A percentile compares a stretch with the other conserved stretches of the same genome.
phyloP scores from a whole-genome alignment of 345 rosid genomes.

The Ailanthus altissimus region DNA sequence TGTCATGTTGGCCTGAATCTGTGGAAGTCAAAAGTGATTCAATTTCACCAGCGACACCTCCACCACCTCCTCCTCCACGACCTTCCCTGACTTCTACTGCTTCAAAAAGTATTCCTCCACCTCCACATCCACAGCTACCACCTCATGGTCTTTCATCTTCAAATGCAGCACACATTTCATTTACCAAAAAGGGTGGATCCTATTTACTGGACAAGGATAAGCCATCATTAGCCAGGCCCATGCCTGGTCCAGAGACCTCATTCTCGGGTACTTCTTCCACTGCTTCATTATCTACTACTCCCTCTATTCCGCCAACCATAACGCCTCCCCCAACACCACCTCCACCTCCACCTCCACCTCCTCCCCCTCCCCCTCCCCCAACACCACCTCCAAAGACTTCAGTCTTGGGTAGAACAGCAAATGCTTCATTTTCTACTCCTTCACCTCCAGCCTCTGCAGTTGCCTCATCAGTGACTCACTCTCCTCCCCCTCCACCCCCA shows the following conservation, averaged over 20 bases:
- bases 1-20: slow-evolving; percentile 24
- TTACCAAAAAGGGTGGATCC: slow-evolving; percentile 18
- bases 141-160: slow-evolving; percentile 24
- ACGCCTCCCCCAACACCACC: slow-evolving; percentile 18
- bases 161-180: slow-evolving; percentile 20
- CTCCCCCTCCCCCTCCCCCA: slow-evolving; percentile 25
- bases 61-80: slow-evolving; percentile 32
- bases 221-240: neutral
- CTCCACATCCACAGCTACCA: slow-evolving; percentile 20
- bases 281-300: slow-evolving; percentile 16
- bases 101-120: slow-evolving; percentile 1
- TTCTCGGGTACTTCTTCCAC: slow-evolving; percentile 1
- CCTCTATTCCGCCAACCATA: slow-evolving; percentile 17
- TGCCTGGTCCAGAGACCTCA: slow-evolving; percentile 3
- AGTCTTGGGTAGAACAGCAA: neutral
- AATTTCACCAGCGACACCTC: slow-evolving; percentile 34
- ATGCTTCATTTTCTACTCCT: slow-evolving; percentile 9
- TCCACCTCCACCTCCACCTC: slow-evolving; percentile 8
- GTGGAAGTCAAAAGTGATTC: slow-evolving; percentile 27
- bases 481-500: slow-evolving; percentile 27
- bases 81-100: slow-evolving; percentile 27
- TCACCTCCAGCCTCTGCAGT: slow-evolving; percentile 15
- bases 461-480: neutral
- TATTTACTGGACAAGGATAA: slow-evolving; percentile 16
- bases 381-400: slow-evolving; percentile 13